A percentile compares a stretch with the other conserved stretches of the same genome.
These are phyloP conservation scores for Diaporthe sp. DNA, from an alignment of 2,329 filamentous ascomycete genomes.

Conservation along the genomic window DNA sequence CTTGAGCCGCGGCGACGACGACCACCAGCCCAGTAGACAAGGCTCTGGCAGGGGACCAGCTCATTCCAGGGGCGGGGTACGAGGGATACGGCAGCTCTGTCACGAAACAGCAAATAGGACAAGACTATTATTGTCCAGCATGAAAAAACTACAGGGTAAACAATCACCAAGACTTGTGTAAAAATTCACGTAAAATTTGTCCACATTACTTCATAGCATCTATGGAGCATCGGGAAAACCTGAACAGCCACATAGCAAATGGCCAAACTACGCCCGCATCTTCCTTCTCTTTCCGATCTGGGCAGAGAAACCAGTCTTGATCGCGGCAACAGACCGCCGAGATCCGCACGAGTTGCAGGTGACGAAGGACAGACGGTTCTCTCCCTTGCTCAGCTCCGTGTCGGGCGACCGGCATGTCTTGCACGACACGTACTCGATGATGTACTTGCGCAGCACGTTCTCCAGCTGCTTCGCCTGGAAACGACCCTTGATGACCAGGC, in stretches of 20 bases:
- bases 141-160: no score
- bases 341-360: constrained; percentile 91
- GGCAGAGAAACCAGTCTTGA: constrained; percentile 99
- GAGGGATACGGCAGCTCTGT: neutral
- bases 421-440: constrained; percentile 96
- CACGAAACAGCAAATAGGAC: neutral
- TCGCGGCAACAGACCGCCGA: constrained; percentile 90
- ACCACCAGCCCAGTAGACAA: neutral
- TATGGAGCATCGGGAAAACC: constrained; percentile 25
- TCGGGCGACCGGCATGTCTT: constrained; percentile 97
- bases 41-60: neutral
- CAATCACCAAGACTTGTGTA: neutral
- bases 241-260: constrained; percentile 7
- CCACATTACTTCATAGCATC: constrained; percentile 8
- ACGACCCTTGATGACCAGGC: constrained; percentile 97
- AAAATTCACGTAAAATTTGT: constrained; percentile 5
- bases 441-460: constrained; percentile 95
- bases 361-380: constrained; percentile 99
- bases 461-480: constrained; percentile 99
- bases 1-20: constrained; percentile 11
- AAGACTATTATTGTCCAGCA: neutral
- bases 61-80: neutral
- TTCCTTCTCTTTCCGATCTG: constrained; percentile 99
- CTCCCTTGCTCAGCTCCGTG: constrained; percentile 97
- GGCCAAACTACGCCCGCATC: constrained; percentile 77